Conservation (phyloP, 2,329 filamentous ascomycete species). For the Pseudogymnoascus destructans region DNA sequence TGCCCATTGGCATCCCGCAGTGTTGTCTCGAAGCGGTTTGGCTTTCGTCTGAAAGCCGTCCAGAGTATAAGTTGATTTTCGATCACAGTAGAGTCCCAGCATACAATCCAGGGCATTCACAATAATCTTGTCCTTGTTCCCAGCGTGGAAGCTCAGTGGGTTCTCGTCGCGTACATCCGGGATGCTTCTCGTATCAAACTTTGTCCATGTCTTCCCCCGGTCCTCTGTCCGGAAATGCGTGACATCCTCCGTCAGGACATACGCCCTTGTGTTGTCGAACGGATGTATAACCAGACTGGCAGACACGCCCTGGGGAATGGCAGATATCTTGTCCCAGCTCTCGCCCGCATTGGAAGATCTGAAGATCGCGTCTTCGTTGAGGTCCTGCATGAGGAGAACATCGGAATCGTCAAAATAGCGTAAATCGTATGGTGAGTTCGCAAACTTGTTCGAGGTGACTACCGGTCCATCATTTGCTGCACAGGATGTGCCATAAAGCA, state of each 20-base stretch:
- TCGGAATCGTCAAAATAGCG: conserved; percentile 90
- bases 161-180: conserved; percentile 35
- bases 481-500: conserved; percentile 19
- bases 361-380: conserved; percentile 50
- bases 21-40: conserved; percentile 52
- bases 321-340: conserved; percentile 55
- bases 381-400: conserved; percentile 62
- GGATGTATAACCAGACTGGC: conserved; percentile 61
- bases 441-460: conserved; percentile 52
- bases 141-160: conserved; percentile 69
- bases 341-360: conserved; percentile 71
- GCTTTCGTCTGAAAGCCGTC: conserved; percentile 66
- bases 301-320: conserved; percentile 49
- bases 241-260: conserved; percentile 56
- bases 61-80: conserved; percentile 58
- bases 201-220: conserved; percentile 66
- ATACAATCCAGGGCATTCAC: conserved; percentile 64
- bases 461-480: conserved; percentile 38
- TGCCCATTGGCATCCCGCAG: conserved; percentile 77
- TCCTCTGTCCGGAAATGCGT: conserved; percentile 77
- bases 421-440: conserved; percentile 52
- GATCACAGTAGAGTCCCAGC: conserved; percentile 45
- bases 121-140: conserved; percentile 72
- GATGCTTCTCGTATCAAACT: conserved; percentile 51
- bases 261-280: conserved; percentile 65